A percentile compares a stretch with the other conserved stretches of the same genome.
phyloP scores from a whole-genome alignment of 768 basidiomycete genomes.

The Rhodosporidiobolus sp. region DNA sequence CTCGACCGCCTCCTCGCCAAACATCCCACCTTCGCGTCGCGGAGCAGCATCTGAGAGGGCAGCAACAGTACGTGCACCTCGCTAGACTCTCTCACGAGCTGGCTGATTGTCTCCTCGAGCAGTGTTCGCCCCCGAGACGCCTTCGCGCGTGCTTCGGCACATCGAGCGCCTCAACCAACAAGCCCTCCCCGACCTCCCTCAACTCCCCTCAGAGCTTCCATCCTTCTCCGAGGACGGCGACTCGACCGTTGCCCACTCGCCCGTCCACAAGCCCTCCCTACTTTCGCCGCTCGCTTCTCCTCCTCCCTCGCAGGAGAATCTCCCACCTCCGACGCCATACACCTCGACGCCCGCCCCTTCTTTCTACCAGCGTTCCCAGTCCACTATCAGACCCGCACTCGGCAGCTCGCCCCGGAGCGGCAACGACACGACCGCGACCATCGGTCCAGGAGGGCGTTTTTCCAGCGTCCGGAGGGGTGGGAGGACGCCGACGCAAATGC shows the following conservation, averaged over 20 bases:
- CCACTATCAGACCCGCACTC: slow-evolving; percentile 13
- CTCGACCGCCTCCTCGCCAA: too few relatives aligned
- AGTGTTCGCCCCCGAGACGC: slow-evolving; percentile 37
- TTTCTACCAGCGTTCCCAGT: slow-evolving; percentile 5
- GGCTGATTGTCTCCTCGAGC: background rate
- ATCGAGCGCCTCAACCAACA: slow-evolving; percentile 20
- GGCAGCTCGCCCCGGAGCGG: background rate
- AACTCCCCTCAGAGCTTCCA: slow-evolving; percentile 23
- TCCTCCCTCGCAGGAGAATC: background rate
- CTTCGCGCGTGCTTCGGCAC: slow-evolving; percentile 34
- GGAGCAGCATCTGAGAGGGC: too few relatives aligned
- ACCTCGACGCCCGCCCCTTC: slow-evolving; percentile 21
- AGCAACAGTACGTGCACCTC: too few relatives aligned
- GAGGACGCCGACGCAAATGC: background rate
- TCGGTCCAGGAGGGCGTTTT: background rate
- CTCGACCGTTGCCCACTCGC: slow-evolving; percentile 25
- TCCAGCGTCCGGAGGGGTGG: slow-evolving; percentile 3
- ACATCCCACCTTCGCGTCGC: too few relatives aligned
- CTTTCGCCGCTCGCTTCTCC: background rate
- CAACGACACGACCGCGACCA: slow-evolving; percentile 25
- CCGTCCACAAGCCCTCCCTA: background rate
- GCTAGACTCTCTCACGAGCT: background rate
- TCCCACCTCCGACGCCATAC: slow-evolving; percentile 18
- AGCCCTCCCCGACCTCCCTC: slow-evolving; percentile 28
- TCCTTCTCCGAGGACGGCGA: slow-evolving; percentile 34